Conservation (phyloP, 2,329 filamentous ascomycete species). For the Colletotrichum ledebouriae region DNA sequence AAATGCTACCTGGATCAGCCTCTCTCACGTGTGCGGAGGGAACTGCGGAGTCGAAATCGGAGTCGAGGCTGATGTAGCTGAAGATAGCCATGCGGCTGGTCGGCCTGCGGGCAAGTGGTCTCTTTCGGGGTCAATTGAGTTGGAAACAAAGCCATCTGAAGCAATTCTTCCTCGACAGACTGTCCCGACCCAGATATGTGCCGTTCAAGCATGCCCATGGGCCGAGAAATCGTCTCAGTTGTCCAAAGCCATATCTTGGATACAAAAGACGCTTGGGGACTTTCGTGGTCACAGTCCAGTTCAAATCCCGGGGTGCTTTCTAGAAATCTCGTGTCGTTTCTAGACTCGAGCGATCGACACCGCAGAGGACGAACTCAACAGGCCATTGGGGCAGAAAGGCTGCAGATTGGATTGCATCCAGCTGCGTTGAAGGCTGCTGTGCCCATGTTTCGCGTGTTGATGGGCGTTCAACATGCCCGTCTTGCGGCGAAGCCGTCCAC, state of each 20-base stretch:
- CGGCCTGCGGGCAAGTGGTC: not conserved
- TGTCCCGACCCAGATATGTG: too few relatives aligned
- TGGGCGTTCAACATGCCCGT: constrained; percentile 27
- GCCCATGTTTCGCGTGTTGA: constrained; percentile 23
- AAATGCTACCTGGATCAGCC: constrained; percentile 2
- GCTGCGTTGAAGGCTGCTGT: constrained; percentile 12
- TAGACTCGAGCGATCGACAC: not conserved
- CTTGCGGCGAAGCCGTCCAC: constrained; percentile 34
- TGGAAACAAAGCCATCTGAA: not conserved
- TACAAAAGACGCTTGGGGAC: constrained; percentile 17
- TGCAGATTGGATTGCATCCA: constrained; percentile 15
- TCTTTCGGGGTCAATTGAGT: constrained; percentile 1
- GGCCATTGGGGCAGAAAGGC: constrained; percentile 3
- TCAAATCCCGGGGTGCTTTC: constrained; percentile 27
- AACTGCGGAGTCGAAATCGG: constrained; percentile 25
- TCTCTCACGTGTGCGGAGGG: constrained; percentile 26
- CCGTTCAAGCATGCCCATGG: not conserved
- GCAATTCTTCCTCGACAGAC: not conserved
- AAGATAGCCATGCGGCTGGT: constrained; percentile 7
- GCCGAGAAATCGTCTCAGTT: not conserved
- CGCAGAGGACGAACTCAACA: constrained; percentile 14
- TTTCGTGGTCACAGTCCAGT: constrained; percentile 1
- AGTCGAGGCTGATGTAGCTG: constrained; percentile 19
- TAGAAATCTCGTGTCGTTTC: constrained; percentile 8
- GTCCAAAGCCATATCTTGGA: constrained; percentile 8